Base-by-base conservation (phyloP, 257 asterid genomes). In the Rhazya stricta region DNA sequence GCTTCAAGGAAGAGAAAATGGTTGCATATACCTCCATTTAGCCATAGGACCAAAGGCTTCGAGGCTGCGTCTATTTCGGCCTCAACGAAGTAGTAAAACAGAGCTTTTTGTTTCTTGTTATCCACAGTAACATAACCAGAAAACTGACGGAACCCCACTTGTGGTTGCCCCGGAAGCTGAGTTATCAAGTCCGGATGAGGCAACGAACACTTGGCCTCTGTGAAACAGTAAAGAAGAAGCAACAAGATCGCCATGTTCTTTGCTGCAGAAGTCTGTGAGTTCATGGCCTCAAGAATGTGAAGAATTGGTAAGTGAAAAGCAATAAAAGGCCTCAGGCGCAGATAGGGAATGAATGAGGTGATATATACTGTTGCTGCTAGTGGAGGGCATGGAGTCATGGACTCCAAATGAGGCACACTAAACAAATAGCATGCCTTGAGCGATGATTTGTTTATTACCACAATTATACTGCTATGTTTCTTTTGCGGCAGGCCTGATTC, bases 81-180 rank as follows among this genome's bases (percentile, higher is more conserved):
- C 79, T 89, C 91, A 74, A 79, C 88, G 80, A 89, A 89, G 41
- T 89, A 89, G 85, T 89, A 89, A 88, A 88, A 89, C 21, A 89
- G 81, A 43, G 88, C 74, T 65, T 72, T 88, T 77, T 83, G 82
- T 53, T 81, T 78, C 81, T 81, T 88, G 69, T 86, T 83, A 81
- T 85, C 96, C 34, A 86, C 96, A 67, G 78, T 69, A 51, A 89
- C 88, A 82, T 89, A 89, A 42, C 96, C 96, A 39, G 92, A 86
- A 60, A 83, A 89, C 63, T 89, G 96, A 41, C 82, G 89, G 68
- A 89, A 89, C 25, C 82, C 84, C 63, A 84, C 92, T 57, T 76
- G 72, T 32, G 96, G 96, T 63, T 89, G 96, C 45, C 96, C 96
- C 56, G 96, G 92, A 71, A 89, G 76, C 46, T 76, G 78, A 61